Conservation (phyloP, 805 yeast genomes). For the Teunomyces aglyptinius region DNA sequence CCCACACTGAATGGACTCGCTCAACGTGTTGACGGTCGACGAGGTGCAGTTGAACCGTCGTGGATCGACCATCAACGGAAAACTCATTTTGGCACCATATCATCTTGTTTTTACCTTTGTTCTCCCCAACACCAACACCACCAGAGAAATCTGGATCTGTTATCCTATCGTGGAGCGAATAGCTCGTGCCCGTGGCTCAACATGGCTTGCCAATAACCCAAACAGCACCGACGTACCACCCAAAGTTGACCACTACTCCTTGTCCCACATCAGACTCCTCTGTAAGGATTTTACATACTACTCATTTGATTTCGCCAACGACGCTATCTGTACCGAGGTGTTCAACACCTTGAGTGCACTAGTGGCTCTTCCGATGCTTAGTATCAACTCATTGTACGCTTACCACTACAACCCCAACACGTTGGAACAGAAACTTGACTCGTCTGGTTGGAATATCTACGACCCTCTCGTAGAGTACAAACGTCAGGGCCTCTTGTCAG, state of each 20-base stretch:
- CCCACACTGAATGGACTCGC: neutral
- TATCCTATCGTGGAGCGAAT: slow-evolving; percentile 78
- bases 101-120: slow-evolving; percentile 41
- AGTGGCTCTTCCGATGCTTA: slow-evolving; percentile 48
- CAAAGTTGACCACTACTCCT: slow-evolving; percentile 32
- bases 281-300: slow-evolving; percentile 85
- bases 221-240: neutral
- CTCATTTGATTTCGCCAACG: slow-evolving; percentile 68
- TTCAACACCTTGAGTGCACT: slow-evolving; percentile 68
- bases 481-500: slow-evolving; percentile 62
- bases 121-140: slow-evolving; percentile 8
- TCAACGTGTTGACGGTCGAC: slow-evolving; percentile 24
- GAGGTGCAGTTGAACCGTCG: slow-evolving; percentile 38
- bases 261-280: slow-evolving; percentile 62
- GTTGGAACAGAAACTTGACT: slow-evolving; percentile 51
- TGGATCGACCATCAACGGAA: slow-evolving; percentile 37
- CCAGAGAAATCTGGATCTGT: slow-evolving; percentile 84
- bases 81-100: slow-evolving; percentile 33
- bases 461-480: slow-evolving; percentile 61
- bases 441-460: slow-evolving; percentile 72
- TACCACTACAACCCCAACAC: slow-evolving; percentile 75
- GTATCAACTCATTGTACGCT: slow-evolving; percentile 59
- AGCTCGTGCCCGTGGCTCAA: slow-evolving; percentile 55
- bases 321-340: slow-evolving; percentile 62
- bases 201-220: slow-evolving; percentile 24